Base-by-base conservation (phyloP, 148 eudicot species). In the Rhododendron kiyosumense region DNA sequence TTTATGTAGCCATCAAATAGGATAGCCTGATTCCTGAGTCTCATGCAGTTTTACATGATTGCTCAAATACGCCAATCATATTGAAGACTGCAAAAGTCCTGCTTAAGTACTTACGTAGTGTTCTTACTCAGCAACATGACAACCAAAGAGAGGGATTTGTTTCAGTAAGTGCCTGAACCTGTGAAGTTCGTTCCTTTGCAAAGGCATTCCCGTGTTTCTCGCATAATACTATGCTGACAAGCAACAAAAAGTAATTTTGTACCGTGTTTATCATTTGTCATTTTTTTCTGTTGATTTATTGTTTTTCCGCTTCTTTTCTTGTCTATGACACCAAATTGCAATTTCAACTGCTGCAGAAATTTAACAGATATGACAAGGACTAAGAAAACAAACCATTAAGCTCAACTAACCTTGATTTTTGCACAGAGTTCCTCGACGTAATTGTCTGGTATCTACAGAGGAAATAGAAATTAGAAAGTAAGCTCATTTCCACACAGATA, bases 351-450 rank as follows among this genome's bases (percentile, higher is more conserved):
- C 57, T 61, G 67, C 85, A 52, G 8, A 20, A 54, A 84, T 54
- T 46, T 73, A 48, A 13, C 26, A 63, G 59, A 38, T 69, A 46
- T 87, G 2, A 48, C 71, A 67, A 75, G 36, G 54, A 84, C 12
- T 45, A 81, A 12, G 52, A 75, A 74, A 45, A 32, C 84, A 69
- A 81, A 77, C 45, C 81, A 83, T 34, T n/a, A 84, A 78, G 86
- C 34, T 51, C 34, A 88, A 87, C 96, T 83, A 84, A 94, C 99
- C 99, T 92, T 96, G 81, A 96, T 92, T 79, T 90, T 90, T 87
- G 94, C 87, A 87, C 92, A 93, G 36, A 94, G 90, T 61, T 93
- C 94, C 90, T 93, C 96, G 97, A 94, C 92, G 88, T 91, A 91
- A 71, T 90, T 91, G 71, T 90, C 96, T 75, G 91, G 85, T 77